A percentile compares a stretch with the other conserved stretches of the same genome.
Conservation (phyloP, 2,329 filamentous ascomycete genomes). For the Arthrobotrys pseudoclavata region DNA sequence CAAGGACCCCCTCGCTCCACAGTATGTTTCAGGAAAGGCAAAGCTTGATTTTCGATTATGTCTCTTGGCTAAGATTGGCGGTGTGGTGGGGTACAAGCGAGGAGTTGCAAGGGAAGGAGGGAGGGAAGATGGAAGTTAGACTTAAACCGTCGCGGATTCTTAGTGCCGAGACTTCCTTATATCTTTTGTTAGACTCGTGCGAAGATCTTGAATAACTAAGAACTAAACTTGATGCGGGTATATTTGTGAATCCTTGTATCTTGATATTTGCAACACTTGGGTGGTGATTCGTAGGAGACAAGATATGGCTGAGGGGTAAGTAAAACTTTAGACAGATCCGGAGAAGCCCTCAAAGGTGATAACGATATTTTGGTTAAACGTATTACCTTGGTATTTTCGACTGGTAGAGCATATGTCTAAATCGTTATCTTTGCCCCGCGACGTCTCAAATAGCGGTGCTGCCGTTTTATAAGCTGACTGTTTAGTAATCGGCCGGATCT, state of each 20-base stretch:
- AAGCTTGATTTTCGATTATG: slow-evolving; percentile 24
- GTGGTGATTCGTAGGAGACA: neutral
- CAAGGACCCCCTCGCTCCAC: neutral
- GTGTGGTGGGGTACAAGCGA: slow-evolving; percentile 8
- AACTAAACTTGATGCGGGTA: slow-evolving; percentile 12
- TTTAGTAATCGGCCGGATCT: slow-evolving; percentile 25
- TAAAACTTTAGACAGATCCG: slow-evolving; percentile 15
- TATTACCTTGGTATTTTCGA: neutral
- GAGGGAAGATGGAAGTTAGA: neutral
- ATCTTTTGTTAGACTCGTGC: slow-evolving; percentile 11
- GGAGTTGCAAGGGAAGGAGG: slow-evolving; percentile 13
- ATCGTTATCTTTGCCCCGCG: neutral
- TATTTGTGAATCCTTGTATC: slow-evolving; percentile 10
- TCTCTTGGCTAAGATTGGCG: slow-evolving; percentile 13
- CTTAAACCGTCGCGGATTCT: slow-evolving; percentile 2
- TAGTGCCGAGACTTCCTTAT: slow-evolving; percentile 5
- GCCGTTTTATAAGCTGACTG: neutral
- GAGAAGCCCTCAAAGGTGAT: neutral
- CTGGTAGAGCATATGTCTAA: neutral
- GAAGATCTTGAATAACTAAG: neutral
- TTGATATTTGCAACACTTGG: neutral
- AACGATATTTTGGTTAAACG: neutral
- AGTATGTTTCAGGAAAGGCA: slow-evolving; percentile 30
- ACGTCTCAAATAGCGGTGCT: neutral
- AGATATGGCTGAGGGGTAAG: slow-evolving; percentile 8